Evolutionary conservation across 352 stramenopile species (phyloP), one percentile per base, ranked within the genome.

Genomic region (Pythium myriotylum): DNA sequence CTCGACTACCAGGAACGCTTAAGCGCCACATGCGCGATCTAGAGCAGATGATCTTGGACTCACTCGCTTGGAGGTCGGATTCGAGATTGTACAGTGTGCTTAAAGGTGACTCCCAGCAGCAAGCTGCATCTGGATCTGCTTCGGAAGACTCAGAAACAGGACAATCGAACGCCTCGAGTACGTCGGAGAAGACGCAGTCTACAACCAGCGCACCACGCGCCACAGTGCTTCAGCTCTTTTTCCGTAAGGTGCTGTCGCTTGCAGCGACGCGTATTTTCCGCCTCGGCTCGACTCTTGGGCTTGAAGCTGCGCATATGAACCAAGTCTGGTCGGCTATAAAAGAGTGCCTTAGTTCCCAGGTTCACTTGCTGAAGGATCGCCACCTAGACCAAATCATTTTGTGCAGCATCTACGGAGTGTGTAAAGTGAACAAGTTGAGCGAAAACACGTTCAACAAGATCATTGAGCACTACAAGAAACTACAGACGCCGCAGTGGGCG

Each of bases 321-420:
- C 85, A 96, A 51, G 82, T 92, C 20, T 96, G 87, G 87, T 94
- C 87, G 3, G 84, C 83, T 32, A 79, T 94, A 29, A 94, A 92
- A 60, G 84, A 94, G 63, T 91, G 81, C 49, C 61, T 95, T 43
- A 89, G 74, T 27, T 78, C 76, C 2, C 74, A 83, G 17, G 75
- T 87, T 20, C 64, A 86, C 22, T 57, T 92, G 20, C 60, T 94
- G 27, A 76, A 68, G 51, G 78, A 95, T 60, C 84, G 86, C 2
- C 85, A 94, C 53, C 49, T 95, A 57, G 87, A 95, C 54, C 73
- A 92, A 33, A 78, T 95, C 29, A 77, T 95, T 22, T 42, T 94
- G 35, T 95, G 87, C 62, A 91, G 77, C 64, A 79, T 94, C 54
- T 94, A 94, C 63, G 83, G 80, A 12, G 85, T 95, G 22, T 92